A percentile compares a stretch with the other conserved stretches of the same genome.
Evolutionary conservation across 176 grass and related monocot species (phyloP).

Genomic region (Tuctoria greenei): DNA sequence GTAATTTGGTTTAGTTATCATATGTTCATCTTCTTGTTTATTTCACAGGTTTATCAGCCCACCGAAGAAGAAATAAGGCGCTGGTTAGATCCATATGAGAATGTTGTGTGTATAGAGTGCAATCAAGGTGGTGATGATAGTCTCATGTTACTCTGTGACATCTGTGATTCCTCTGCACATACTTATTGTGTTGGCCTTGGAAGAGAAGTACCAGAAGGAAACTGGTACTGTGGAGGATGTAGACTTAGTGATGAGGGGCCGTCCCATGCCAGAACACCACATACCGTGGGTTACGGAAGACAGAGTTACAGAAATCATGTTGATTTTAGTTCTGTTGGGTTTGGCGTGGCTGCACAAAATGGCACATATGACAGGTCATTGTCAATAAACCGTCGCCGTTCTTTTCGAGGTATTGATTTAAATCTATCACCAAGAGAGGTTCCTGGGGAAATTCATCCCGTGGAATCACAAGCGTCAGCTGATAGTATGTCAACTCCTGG

Average conservation of each 20-base stretch:
- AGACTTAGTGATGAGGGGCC: constrained; percentile 52
- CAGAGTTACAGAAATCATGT: constrained; percentile 11
- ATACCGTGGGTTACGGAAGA: constrained; percentile 9
- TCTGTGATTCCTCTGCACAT: constrained; percentile 94
- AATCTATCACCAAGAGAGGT: constrained; percentile 71
- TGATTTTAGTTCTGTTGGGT: constrained; percentile 25
- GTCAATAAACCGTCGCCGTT: constrained; percentile 19
- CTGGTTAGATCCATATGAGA: constrained; percentile 88
- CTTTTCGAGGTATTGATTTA: constrained; percentile 66
- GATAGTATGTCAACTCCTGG: constrained; percentile 52
- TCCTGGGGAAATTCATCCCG: constrained; percentile 40
- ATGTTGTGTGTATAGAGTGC: constrained; percentile 92
- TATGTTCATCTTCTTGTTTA: constrained; percentile 20
- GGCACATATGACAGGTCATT: constrained; percentile 23
- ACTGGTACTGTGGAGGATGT: constrained; percentile 94
- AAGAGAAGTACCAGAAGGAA: constrained; percentile 86
- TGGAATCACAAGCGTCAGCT: constrained; percentile 38
- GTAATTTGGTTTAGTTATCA: constrained; percentile 11
- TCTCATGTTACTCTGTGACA: constrained; percentile 96
- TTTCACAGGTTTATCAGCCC: constrained; percentile 82
- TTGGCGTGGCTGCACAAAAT: constrained; percentile 25
- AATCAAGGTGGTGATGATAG: constrained; percentile 84
- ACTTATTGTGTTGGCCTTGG: constrained; percentile 95
- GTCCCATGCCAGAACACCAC: constrained; percentile 33
- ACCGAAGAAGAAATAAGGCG: constrained; percentile 90